phyloP scores from a whole-genome alignment of 2,329 filamentous ascomycete species.

The Dactylonectria macrodidyma region DNA sequence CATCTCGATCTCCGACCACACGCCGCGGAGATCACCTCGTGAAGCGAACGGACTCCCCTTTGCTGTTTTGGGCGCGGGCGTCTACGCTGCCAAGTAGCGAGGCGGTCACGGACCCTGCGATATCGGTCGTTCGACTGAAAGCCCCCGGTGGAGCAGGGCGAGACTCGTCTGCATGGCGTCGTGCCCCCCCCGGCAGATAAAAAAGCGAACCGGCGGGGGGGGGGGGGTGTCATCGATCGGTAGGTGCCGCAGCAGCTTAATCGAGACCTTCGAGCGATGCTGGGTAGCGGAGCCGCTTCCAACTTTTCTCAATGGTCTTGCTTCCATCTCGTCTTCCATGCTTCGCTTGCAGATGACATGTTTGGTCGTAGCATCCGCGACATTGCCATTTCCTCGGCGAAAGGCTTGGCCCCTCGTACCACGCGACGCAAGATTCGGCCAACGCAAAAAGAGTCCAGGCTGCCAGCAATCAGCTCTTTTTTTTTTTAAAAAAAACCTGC shows the following conservation, averaged over 20 bases:
- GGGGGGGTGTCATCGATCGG: slow-evolving; percentile 16
- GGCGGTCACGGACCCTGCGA: not conserved
- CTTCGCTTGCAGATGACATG: slow-evolving; percentile 17
- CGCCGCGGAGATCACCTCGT: slow-evolving; percentile 12
- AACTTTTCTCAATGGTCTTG: not conserved
- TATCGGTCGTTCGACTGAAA: slow-evolving; percentile 5
- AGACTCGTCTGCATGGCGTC: slow-evolving; percentile 27
- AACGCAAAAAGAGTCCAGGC: slow-evolving; percentile 7
- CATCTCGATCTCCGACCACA: not conserved
- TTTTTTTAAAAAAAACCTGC: slow-evolving; percentile 30
- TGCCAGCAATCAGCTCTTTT: slow-evolving; percentile 14
- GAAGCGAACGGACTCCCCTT: not conserved
- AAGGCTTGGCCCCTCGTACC: slow-evolving; percentile 18
- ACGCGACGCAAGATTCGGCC: slow-evolving; percentile 22
- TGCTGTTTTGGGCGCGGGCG: not conserved
- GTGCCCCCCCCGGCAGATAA: slow-evolving; percentile 20
- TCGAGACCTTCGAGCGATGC: slow-evolving; percentile 18
- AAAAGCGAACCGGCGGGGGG: slow-evolving; percentile 27
- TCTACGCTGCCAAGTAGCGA: not conserved
- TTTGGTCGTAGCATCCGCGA: slow-evolving; percentile 11
- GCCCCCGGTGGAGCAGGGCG: slow-evolving; percentile 13
- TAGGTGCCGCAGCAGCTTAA: slow-evolving; percentile 24
- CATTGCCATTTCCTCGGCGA: slow-evolving; percentile 5
- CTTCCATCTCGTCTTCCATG: slow-evolving; percentile 27
- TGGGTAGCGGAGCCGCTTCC: slow-evolving; percentile 14